Conservation (phyloP, 805 yeast genomes). For the Wickerhamomyces bovis region DNA sequence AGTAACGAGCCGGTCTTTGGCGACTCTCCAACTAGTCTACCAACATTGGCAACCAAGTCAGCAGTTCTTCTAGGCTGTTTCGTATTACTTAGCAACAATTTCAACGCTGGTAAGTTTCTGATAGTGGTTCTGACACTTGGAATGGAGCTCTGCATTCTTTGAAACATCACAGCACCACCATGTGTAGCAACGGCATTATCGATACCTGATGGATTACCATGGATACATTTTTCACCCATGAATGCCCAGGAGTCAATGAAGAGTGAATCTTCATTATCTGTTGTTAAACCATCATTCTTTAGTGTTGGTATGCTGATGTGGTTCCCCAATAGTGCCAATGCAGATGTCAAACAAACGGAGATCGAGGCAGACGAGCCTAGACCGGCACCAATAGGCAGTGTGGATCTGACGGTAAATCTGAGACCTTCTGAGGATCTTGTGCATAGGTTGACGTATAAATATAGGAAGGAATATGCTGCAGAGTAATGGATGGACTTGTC, state of each 20-base stretch:
- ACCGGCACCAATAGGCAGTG: conserved; percentile 95
- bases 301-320: conserved; percentile 39
- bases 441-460: conserved; percentile 62
- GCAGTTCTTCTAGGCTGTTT: conserved; percentile 86
- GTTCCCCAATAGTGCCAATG: conserved; percentile 56
- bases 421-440: conserved; percentile 39
- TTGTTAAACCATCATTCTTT: conserved; percentile 29
- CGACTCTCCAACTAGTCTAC: conserved; percentile 42
- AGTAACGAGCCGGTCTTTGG: conserved; percentile 54
- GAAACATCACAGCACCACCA: conserved; percentile 94
- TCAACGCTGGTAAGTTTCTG: conserved; percentile 68
- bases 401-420: conserved; percentile 66
- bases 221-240: conserved; percentile 91
- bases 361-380: conserved; percentile 91
- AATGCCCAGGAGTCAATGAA: conserved; percentile 83
- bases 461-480: conserved; percentile 80
- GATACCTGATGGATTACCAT: conserved; percentile 94
- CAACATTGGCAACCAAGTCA: conserved; percentile 72
- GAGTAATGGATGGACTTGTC: conserved; percentile 57
- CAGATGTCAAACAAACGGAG: conserved; percentile 77
- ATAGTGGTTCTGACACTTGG: conserved; percentile 64
- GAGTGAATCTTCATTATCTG: conserved; percentile 38
- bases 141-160: conserved; percentile 46
- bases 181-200: conserved; percentile 94
- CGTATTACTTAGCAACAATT: conserved; percentile 76